Evolutionary conservation across 768 basidiomycete species (phyloP).

Genomic region (Cystofilobasidium bisporidii): DNA sequence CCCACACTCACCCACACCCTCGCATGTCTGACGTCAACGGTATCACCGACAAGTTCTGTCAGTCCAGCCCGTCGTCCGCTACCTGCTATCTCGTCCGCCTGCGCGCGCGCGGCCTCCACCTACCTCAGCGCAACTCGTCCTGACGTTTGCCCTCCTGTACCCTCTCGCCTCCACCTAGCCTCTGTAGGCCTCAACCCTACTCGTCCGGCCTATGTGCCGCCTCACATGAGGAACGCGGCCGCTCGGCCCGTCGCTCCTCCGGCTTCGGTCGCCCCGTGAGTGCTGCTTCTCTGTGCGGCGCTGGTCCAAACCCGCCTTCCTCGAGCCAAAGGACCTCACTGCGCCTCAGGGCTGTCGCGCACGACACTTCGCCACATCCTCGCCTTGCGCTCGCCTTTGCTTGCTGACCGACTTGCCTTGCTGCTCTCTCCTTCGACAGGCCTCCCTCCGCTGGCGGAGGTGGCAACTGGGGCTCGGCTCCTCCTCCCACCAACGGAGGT

Average conservation of each 20-base stretch:
- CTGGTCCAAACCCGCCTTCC: no score
- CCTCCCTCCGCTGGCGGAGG: slow-evolving; percentile 17
- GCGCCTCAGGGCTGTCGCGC: no score
- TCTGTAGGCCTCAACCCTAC: slow-evolving; percentile 38
- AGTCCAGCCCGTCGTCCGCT: background rate
- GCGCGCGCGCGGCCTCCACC: background rate
- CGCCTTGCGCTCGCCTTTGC: background rate
- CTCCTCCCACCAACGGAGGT: slow-evolving; percentile 33
- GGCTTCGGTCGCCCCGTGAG: slow-evolving; percentile 29
- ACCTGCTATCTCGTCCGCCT: background rate
- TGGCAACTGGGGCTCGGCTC: slow-evolving; percentile 28
- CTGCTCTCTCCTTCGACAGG: background rate
- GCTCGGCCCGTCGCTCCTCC: slow-evolving; percentile 31
- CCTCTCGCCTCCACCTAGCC: slow-evolving; percentile 17
- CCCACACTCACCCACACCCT: background rate
- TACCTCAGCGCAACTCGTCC: no score
- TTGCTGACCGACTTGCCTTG: slow-evolving; percentile 5
- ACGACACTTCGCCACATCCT: background rate
- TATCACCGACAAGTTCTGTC: slow-evolving; percentile 12
- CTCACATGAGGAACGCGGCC: slow-evolving; percentile 37
- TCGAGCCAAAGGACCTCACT: no score
- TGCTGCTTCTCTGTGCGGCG: background rate
- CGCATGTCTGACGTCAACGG: slow-evolving; percentile 18
- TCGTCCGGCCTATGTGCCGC: slow-evolving; percentile 42
- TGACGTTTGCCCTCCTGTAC: background rate